Base-by-base conservation (phyloP, 2,329 filamentous ascomycete species). In the Colletotrichum tofieldiae region DNA sequence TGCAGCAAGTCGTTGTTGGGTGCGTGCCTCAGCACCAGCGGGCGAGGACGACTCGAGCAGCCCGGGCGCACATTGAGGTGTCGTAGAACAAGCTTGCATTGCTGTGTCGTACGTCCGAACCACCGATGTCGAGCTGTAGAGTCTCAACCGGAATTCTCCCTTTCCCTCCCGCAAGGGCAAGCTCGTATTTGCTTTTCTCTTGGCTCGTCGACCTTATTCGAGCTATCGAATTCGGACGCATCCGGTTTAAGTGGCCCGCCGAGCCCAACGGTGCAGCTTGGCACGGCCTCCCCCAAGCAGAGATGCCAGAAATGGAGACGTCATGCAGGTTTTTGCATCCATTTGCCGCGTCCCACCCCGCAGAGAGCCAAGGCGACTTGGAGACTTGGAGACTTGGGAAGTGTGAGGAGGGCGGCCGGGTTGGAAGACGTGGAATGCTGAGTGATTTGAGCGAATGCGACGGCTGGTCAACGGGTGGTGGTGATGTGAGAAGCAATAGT, bases 181-280 rank as follows among this genome's bases (percentile, higher is more conserved):
- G 8, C 32, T 62, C 59, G 59, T 37, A 39, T 62, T 51, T 62
- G 45, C 14, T 39, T 62, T 62, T 62, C 14, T 62, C 59, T 51
- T 51, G 59, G 59, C 59, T 51, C 11, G 14, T 39, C 35, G n/a
- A 47, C 29, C 59, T 29, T 14, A 49, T 62, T 49, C 43, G 43
- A n/a, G 32, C 45, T n/a, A 23, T 51, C n/a, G 32, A 49, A 18
- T 16, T 62, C 59, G 43, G 59, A 62, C 32, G 29, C n/a, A 62
- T 51, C 43, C 59, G 43, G 35, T 11, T 18, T 39, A 62, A 23
- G 32, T 39, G 54, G 45, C 45, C 14, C 35, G 59, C 59, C 59
- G 45, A 62, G 59, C 45, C 29, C 59, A 54, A 72, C 52, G 58
- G 65, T 23, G 65, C 52, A 59, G 43, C 69, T 72, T 72, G 69